Conservation (phyloP, 306 rosid species). For the Pterocarpus macrocarpus region DNA sequence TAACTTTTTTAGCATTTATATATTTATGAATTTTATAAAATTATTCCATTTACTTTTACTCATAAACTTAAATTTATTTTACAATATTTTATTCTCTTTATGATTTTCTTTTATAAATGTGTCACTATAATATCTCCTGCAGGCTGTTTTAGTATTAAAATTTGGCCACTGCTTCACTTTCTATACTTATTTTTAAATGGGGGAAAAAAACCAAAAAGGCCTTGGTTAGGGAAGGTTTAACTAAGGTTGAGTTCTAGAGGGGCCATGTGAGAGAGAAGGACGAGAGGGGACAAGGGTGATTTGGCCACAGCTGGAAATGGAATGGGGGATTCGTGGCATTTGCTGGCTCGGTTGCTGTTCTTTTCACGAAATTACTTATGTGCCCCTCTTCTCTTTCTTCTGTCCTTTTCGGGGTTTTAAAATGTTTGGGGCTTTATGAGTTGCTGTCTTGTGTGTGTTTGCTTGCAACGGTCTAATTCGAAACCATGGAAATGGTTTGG, state of each 20-base stretch:
- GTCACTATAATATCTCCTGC: too few relatives aligned
- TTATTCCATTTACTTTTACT: too few relatives aligned
- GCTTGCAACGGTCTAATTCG: slow-evolving; percentile 34
- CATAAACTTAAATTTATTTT: too few relatives aligned
- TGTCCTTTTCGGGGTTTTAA: slow-evolving; percentile 28
- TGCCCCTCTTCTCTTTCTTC: slow-evolving; percentile 33
- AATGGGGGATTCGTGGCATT: slow-evolving; percentile 48
- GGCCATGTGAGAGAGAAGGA: slow-evolving; percentile 42
- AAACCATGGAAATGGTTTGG: neutral
- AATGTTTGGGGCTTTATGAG: slow-evolving; percentile 3
- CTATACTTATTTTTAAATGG: too few relatives aligned
- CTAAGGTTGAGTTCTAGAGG: slow-evolving; percentile 47
- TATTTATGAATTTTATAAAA: too few relatives aligned
- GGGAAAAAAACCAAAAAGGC: neutral
- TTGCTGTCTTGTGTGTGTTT: slow-evolving; percentile 27
- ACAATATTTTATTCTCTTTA: too few relatives aligned
- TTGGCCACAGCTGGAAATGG: slow-evolving; percentile 80
- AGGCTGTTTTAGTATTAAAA: too few relatives aligned
- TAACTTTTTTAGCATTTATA: too few relatives aligned
- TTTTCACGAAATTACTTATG: neutral
- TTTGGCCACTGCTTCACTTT: too few relatives aligned
- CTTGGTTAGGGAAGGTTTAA: slow-evolving; percentile 51
- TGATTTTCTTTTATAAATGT: too few relatives aligned
- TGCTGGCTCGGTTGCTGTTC: slow-evolving; percentile 38
- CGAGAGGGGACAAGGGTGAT: slow-evolving; percentile 44